phyloP scores from a whole-genome alignment of 176 grass and related monocot species.

The Bolboschoenus planiculmis region DNA sequence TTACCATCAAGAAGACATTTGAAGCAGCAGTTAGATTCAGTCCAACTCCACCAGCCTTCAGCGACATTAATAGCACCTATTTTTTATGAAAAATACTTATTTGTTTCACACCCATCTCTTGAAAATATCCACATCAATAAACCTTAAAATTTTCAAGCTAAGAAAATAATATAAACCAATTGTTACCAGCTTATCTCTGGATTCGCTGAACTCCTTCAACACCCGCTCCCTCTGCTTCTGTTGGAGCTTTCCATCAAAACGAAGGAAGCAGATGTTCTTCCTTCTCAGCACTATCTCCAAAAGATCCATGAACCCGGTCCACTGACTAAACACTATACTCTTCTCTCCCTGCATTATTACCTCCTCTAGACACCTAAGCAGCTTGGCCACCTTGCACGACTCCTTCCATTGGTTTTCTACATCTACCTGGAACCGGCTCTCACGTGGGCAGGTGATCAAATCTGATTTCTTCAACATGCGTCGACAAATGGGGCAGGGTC shows the following conservation, averaged over 20 bases:
- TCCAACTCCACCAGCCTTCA: constrained; percentile 78
- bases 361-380: constrained; percentile 44
- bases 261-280: constrained; percentile 57
- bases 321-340: constrained; percentile 94
- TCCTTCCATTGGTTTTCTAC: constrained; percentile 84
- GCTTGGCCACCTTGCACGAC: constrained; percentile 61
- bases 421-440: constrained; percentile 51
- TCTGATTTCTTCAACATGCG: constrained; percentile 40
- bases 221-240: constrained; percentile 64
- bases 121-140: not conserved
- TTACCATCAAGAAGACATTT: constrained; percentile 87
- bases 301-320: constrained; percentile 88
- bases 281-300: constrained; percentile 54
- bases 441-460: constrained; percentile 54
- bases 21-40: constrained; percentile 89
- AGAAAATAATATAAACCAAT: constrained; percentile 6
- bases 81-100: constrained; percentile 20
- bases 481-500: constrained; percentile 63
- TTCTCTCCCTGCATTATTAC: constrained; percentile 55
- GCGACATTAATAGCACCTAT: constrained; percentile 71
- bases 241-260: constrained; percentile 69
- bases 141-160: not conserved
- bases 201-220: constrained; percentile 72
- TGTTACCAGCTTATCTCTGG: constrained; percentile 53
- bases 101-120: not conserved